A percentile compares a stretch with the other conserved stretches of the same genome.
Evolutionary conservation across 2,329 filamentous ascomycete species (phyloP).

Genomic region (Aureobasidium namibiae): DNA sequence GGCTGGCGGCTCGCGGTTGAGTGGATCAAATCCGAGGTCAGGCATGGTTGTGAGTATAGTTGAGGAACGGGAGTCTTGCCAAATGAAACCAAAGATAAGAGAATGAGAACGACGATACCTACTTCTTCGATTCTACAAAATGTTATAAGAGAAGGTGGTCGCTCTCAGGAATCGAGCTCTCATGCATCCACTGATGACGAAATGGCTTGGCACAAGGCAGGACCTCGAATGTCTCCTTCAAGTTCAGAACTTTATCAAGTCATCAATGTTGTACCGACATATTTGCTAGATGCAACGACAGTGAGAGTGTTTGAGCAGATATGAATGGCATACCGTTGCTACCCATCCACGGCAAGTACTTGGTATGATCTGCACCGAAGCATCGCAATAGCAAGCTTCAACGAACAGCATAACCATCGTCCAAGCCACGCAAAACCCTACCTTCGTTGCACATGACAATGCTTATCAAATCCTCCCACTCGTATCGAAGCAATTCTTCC

Average conservation of each 20-base stretch:
- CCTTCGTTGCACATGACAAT: background rate
- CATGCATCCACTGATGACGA: background rate
- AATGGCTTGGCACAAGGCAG: background rate
- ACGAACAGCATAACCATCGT: no score
- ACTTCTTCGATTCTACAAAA: background rate
- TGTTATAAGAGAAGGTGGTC: background rate
- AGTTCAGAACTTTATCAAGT: background rate
- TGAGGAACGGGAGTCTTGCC: background rate
- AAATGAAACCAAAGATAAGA: background rate
- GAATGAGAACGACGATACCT: background rate
- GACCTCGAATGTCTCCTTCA: background rate
- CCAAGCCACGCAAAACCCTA: background rate
- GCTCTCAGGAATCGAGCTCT: background rate
- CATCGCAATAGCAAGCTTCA: background rate
- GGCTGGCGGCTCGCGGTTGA: constrained; percentile 41
- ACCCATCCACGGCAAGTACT: no score
- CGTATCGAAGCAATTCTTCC: background rate
- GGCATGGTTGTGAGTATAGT: constrained; percentile 3
- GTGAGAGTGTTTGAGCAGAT: no score
- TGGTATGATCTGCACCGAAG: no score
- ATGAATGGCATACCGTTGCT: no score
- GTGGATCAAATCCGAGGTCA: constrained; percentile 26
- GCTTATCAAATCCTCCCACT: background rate
- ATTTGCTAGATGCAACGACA: no score
- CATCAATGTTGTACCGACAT: no score